phyloP scores from a whole-genome alignment of 176 grass and related monocot species.

The Eremochloa ophiuroides region DNA sequence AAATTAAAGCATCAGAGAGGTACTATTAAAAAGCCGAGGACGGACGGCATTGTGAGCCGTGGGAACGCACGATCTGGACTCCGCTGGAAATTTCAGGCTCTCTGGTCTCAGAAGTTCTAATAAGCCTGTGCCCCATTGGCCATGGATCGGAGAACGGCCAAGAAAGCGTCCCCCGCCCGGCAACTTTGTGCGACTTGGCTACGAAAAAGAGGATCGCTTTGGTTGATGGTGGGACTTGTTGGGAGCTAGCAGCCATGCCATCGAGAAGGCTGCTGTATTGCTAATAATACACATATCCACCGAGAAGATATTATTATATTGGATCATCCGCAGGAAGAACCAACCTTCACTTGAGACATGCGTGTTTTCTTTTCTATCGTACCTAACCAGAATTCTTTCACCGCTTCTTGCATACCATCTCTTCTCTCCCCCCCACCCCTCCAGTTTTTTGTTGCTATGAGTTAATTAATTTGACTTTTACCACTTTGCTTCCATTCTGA shows the following conservation, averaged over 20 bases:
- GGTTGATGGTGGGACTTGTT: neutral
- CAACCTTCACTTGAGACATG: neutral
- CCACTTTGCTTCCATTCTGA: slow-evolving; percentile 21
- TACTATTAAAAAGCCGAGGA: neutral
- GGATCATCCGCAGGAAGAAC: neutral
- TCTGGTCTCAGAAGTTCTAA: neutral
- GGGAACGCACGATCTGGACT: neutral
- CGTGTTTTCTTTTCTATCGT: neutral
- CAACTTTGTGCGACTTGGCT: neutral
- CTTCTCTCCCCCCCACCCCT: neutral
- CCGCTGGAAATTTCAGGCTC: neutral
- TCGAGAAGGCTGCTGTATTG: neutral
- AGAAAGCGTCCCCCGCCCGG: neutral
- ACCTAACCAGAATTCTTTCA: neutral
- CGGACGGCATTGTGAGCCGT: neutral
- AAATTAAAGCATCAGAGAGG: neutral
- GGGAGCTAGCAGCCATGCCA: neutral
- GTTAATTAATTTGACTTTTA: neutral
- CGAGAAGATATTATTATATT: neutral
- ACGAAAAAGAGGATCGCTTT: neutral
- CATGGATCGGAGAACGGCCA: neutral
- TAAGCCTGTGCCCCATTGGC: neutral
- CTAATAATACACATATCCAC: neutral
- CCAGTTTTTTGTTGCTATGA: neutral
- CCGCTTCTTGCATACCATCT: neutral